Conservation (phyloP, 805 yeast genomes). For the Saccharomycopsis schoenii region DNA sequence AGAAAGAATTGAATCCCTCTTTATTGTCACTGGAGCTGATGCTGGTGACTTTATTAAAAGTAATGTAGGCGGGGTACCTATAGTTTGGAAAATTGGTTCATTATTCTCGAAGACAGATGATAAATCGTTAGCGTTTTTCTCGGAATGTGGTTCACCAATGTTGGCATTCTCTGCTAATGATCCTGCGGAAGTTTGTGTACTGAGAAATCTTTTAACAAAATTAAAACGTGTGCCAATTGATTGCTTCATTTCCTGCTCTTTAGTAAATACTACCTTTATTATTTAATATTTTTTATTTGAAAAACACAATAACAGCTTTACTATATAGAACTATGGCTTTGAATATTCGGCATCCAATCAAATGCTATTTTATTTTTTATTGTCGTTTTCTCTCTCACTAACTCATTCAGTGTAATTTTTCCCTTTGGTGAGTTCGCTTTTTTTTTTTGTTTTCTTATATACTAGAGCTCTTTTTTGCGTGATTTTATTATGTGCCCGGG, state of each 20-base stretch:
- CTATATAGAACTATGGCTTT: too few relatives aligned
- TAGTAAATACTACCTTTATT: neutral
- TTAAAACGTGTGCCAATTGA: neutral
- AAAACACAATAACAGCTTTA: neutral
- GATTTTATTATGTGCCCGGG: too few relatives aligned
- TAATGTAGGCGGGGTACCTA: constrained; percentile 41
- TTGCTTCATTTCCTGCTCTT: neutral
- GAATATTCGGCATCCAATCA: neutral
- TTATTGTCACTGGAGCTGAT: constrained; percentile 43
- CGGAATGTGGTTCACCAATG: neutral
- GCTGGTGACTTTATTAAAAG: constrained; percentile 46
- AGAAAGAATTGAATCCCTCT: constrained; percentile 40
- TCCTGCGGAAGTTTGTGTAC: neutral
- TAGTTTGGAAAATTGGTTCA: constrained; percentile 29
- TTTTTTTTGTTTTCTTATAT: neutral
- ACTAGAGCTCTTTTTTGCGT: too few relatives aligned
- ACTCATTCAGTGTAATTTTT: neutral
- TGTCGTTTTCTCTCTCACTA: neutral
- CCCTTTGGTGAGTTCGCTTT: neutral
- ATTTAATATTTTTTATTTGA: neutral
- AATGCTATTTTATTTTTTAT: neutral
- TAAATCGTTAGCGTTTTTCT: neutral
- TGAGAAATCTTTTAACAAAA: neutral
- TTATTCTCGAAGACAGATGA: neutral
- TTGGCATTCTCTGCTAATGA: neutral